Evolutionary conservation across 345 rosid genomes (phyloP), one percentile per base, ranked within the genome.

Genomic region (Pistacia vera): DNA sequence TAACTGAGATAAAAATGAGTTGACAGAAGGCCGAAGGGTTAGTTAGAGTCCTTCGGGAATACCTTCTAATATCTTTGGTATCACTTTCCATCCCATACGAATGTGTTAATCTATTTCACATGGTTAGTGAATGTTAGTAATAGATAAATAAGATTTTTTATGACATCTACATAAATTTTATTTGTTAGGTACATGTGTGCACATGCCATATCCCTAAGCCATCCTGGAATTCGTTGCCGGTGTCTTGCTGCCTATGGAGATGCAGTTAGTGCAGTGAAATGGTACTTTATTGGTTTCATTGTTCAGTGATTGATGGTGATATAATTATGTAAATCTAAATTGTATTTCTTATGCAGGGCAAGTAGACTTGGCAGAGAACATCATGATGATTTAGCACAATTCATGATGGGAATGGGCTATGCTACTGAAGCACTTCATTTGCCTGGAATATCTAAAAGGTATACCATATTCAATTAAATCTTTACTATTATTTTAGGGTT

Each of bases 391-490:
- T 87, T 96, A 70, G 99, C 97, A 60, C 97, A 96, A 70, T 96
- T 96, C 82, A 86, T 96, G 97, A 86, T 94, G 80, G 99, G 97
- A 70, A 96, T 96, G 99, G 99, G 99, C 72, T 96, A 96, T 74
- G 98, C 98, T 22, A 96, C 91, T 58, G 99, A 96, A 87, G 99
- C 99, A 71, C 99, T 96, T 84, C 98, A 96, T 88, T 88, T 96
- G 64, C 97, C 99, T 81, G 99, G 99, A 80, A 90, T 96, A 88
- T 96, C 99, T 57, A 96, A 96, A 90, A 94, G 99, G 97, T 95
- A 71, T 79, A 38, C 12, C 18, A 25, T 58, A 35, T 52, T 66
- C 28, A 59, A 36, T 8, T 11, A 38, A 8, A 20, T 35, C 22
- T 25, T 5, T 35, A 7, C 63, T 38, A 13, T 33, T 54, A 20